Base-by-base conservation (phyloP, 768 basidiomycete genomes). In the Rhodotorula graminis region DNA sequence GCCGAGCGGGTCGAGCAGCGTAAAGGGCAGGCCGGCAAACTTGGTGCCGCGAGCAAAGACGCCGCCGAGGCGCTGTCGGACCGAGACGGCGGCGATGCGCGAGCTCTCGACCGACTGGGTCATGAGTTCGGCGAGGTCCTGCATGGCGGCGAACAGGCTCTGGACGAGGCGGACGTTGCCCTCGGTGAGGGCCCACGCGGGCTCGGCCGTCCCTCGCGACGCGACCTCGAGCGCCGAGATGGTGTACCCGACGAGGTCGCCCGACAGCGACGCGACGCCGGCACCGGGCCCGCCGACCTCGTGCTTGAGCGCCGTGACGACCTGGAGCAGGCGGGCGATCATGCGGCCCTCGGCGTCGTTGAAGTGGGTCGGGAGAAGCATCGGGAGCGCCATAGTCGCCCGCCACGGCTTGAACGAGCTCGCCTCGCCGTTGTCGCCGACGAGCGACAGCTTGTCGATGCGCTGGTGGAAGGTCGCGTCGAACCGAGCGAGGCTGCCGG, bases 231-330 rank as follows among this genome's bases (percentile, higher is more conserved):
- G 85, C 12, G 87, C 84, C 4, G 89, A 84, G 50, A 98, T 85
- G 8, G 94, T 94, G 80, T 95, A 97, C 7, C 90, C 90, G 50
- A 95, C 83, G 25, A 98, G 82, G 75, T 97, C 93, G 75, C 95
- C 91, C 0, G 96, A 93, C 2, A 99, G 84, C 60, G 69, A 61
- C 62, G 70, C 27, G 18, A 59, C 16, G 59, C 42, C 50, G 21
- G 6, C 89, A 88, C 78, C 90, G 89, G 29, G 85, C 84, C 37
- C 90, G 85, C 65, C 91, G 23, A 89, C 88, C 81, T 97, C 95
- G 77, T 89, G 88, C 6, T 93, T 93, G 50, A 93, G 83, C 1
- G 88, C 87, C 80, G 88, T 89, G 44, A 89, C 84, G 46, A 92
- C 86, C 42, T 86, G 85, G 84, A 92, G 88, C 58, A 97, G 84